Base-by-base conservation (phyloP, 192 early-diverging fungal genomes). In the Umbelopsis ramanniana region DNA sequence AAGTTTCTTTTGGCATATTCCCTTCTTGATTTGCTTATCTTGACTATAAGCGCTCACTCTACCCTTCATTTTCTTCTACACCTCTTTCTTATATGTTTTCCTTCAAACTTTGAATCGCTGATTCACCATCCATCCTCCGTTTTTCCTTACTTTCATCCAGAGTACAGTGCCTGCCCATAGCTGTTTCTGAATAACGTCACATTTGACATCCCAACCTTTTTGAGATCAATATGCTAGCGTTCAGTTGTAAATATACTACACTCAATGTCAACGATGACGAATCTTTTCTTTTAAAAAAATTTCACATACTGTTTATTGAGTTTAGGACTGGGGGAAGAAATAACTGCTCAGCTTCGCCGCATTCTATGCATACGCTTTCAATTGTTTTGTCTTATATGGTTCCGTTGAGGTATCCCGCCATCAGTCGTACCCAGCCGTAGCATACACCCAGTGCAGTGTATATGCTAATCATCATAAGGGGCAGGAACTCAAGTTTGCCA, bases 401-500 rank as follows among this genome's bases (percentile, higher is more conserved):
- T 47, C 72, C 60, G 6, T 26, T 40, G 55, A 84, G 50, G 68
- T 77, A 83, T 43, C 73, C 80, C 35, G 14, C 29, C 29, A 81
- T 77, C 54, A 91, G 82, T 69, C 80, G 73, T 15, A 83, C 53
- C 90, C 90, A 92, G 45, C 89, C 86, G 77, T 93, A 94, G 26
- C 88, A 40, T 10, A 96, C 82, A 19, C 95, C 96, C 1, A 91
- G 60, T 11, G 91, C 85, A 21, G 86, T 87, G 74, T 96, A 95
- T 11, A 93, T 84, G 2, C 91, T 93, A 0, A 90, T 89, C 52
- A 92, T 70, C 85, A 95, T 89, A 71, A 97, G 82, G 19, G 94
- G 93, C 72, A 97, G 71, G 69, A 97, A 96, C 71, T 87, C 86
- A 46, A 93, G 67, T 35, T 76, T 78, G 0, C 83, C 83, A 75